Evolutionary conservation across 306 rosid species (phyloP).

Genomic region (Sindora glabra): DNA sequence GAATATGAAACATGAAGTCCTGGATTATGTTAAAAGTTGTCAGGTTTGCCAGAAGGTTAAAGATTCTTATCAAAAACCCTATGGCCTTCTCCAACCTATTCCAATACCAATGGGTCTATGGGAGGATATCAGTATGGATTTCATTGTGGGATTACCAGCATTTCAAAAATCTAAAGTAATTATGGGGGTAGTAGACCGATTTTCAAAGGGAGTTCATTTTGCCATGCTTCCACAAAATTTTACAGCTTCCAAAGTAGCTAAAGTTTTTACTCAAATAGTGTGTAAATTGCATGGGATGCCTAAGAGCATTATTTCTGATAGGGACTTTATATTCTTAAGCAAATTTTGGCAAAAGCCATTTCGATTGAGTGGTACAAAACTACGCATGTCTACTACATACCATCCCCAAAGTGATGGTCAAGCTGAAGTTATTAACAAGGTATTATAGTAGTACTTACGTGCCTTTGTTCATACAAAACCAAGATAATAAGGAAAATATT

Average conservation of each 20-base stretch:
- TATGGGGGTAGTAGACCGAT: not conserved
- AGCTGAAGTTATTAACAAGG: too few relatives aligned
- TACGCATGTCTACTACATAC: not conserved
- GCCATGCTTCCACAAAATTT: not conserved
- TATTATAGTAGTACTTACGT: not conserved
- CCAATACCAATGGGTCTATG: too few relatives aligned
- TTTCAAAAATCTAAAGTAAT: not conserved
- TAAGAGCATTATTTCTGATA: not conserved
- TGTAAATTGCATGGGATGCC: not conserved
- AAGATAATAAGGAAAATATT: not conserved
- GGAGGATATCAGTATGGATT: not conserved
- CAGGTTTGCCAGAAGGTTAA: too few relatives aligned
- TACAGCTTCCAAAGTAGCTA: not conserved
- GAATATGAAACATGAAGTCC: too few relatives aligned
- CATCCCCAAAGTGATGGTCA: not conserved
- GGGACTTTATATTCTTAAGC: not conserved
- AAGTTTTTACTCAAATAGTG: not conserved
- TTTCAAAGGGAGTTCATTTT: not conserved
- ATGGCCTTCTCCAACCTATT: not conserved
- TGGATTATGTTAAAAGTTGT: too few relatives aligned
- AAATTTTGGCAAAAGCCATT: too few relatives aligned
- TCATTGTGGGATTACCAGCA: not conserved
- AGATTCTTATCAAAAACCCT: too few relatives aligned
- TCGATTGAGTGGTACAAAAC: not conserved
- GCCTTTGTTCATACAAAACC: not conserved